Evolutionary conservation across 176 grass and related monocot genomes (phyloP).

Genomic region (Puccinellia tenuiflora): DNA sequence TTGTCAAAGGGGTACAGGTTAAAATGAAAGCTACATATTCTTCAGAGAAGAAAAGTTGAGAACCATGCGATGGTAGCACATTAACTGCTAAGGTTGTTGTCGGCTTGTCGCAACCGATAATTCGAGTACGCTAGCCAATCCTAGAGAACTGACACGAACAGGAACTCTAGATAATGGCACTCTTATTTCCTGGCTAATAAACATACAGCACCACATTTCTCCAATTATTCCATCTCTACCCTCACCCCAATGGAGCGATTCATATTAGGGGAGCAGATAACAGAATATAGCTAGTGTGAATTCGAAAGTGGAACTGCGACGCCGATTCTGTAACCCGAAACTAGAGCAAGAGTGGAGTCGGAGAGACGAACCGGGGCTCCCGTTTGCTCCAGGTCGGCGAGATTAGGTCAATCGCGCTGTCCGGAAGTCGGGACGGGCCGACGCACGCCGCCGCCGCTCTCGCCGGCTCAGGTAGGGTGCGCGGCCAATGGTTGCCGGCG

Average conservation of each 20-base stretch:
- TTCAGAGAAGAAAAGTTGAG: neutral
- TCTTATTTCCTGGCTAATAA: neutral
- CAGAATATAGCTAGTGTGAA: neutral
- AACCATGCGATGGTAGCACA: neutral
- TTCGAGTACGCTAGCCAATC: neutral
- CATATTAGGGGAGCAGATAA: neutral
- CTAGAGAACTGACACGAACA: neutral
- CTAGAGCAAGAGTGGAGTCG: neutral
- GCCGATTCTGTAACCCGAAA: neutral
- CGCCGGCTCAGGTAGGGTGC: neutral
- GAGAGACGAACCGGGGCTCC: constrained; percentile 10
- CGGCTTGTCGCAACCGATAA: neutral
- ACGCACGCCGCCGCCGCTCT: neutral
- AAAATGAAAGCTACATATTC: neutral
- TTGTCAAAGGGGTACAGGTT: neutral
- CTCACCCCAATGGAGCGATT: neutral
- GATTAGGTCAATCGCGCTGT: neutral
- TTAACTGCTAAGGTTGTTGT: neutral
- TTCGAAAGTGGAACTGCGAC: neutral
- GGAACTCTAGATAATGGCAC: neutral
- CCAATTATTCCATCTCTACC: neutral
- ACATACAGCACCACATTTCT: neutral
- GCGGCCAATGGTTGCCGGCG: neutral
- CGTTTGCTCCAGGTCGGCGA: neutral
- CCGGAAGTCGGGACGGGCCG: neutral